Evolutionary conservation across 768 basidiomycete species (phyloP).

Genomic region (Fistulinella prunicolor): DNA sequence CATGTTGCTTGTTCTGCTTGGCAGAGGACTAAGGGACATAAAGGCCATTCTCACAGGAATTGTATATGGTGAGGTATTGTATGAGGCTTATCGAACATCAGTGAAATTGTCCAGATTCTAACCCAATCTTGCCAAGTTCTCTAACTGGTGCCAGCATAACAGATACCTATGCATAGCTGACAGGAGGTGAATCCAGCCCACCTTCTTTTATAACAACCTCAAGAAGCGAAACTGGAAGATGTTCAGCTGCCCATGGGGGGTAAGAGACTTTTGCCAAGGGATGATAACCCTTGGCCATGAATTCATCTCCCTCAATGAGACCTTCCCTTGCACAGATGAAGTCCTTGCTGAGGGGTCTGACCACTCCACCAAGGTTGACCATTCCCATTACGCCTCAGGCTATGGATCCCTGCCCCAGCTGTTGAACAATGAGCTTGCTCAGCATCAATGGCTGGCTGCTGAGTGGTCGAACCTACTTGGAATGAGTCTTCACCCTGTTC

Average conservation of each 20-base stretch:
- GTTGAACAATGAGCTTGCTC: background rate
- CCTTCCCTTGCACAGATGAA: background rate
- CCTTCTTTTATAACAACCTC: background rate
- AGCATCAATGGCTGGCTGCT: background rate
- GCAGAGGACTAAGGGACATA: too few relatives aligned
- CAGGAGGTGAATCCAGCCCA: too few relatives aligned
- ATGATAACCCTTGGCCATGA: constrained; percentile 1
- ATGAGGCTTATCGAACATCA: too few relatives aligned
- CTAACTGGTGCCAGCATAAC: too few relatives aligned
- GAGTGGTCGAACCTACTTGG: constrained; percentile 9
- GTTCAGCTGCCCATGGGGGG: constrained; percentile 6
- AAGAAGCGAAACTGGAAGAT: background rate
- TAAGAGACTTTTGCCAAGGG: constrained; percentile 3
- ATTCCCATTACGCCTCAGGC: background rate
- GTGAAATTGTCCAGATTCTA: too few relatives aligned
- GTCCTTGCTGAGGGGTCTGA: constrained; percentile 1
- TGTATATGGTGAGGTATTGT: too few relatives aligned
- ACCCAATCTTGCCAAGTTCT: too few relatives aligned
- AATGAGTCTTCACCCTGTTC: background rate
- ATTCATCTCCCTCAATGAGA: constrained; percentile 4
- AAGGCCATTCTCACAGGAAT: too few relatives aligned
- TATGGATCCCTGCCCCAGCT: constrained; percentile 2
- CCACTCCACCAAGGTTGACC: constrained; percentile 3
- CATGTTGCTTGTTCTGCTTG: too few relatives aligned
- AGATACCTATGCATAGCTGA: too few relatives aligned